Base-by-base conservation (phyloP, 805 yeast species). In the Metschnikowia sp. region DNA sequence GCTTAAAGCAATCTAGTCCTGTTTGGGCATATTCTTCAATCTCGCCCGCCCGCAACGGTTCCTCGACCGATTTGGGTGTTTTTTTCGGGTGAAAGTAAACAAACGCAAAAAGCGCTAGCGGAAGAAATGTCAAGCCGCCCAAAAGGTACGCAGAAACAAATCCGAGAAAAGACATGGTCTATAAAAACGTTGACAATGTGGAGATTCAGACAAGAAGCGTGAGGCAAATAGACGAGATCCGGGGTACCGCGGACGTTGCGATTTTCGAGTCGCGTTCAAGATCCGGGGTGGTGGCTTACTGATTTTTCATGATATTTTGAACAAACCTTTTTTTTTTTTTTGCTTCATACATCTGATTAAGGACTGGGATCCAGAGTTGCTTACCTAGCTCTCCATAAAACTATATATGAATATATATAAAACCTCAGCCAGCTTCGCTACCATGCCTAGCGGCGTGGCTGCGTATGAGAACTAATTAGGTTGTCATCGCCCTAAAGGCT, bases 51-150 rank as follows among this genome's bases (percentile, higher is more conserved):
- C 77, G 81, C 43, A 84, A 66, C 5, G 55, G 51, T 5, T 65
- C 62, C 2, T 48, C 42, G 2, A 33, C 40, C 9, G 36, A n/a
- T 10, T 50, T 50, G 3, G 63, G 53, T 47, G 54, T 32, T 55
- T 61, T 42, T 53, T 58, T 40, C 69, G 81, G 70, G 40, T 75
- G 67, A 33, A 72, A 54, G 53, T 64, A 77, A 15, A 78, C 49
- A 32, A 76, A 61, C 1, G 61, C 56, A 2, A 74, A 30, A 0
- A 82, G 33, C 1, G 79, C 48, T 33, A 84, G 50, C 1, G 96
- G 96, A 19, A 88, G 64, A 52, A 91, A 80, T 0, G 97, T 88
- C 8, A 89, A 42, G 0, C 97, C 97, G 7, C 97, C 97, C 3
- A 86, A 38, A 2, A 88, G 42, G 60, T 88, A 89, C 0, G 76